A percentile compares a stretch with the other conserved stretches of the same genome.
These are phyloP conservation scores for Ceratobasidium sp. DNA, from an alignment of 1,284 basidiomycete species.

Conservation along the genomic window DNA sequence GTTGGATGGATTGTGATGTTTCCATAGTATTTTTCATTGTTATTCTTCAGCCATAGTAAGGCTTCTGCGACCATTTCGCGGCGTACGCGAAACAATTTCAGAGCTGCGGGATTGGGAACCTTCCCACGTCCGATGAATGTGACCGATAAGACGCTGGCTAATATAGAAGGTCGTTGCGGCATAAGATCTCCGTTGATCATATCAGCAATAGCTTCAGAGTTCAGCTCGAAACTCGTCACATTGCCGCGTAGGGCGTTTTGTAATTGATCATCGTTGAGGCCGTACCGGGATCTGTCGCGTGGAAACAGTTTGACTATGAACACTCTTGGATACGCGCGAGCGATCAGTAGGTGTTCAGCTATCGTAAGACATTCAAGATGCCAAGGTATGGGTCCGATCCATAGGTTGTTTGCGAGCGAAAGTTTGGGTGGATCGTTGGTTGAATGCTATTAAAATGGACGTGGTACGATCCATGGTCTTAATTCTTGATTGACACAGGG, in stretches of 20 bases:
- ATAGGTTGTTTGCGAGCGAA: conserved; percentile 55
- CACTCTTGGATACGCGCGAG: conserved; percentile 50
- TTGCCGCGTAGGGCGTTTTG: conserved; percentile 55
- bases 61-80: conserved; percentile 50
- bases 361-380: conserved; percentile 52
- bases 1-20: conserved; percentile 16
- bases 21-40: conserved; percentile 35
- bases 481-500: too few species aligned
- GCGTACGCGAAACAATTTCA: conserved; percentile 51
- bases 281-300: conserved; percentile 46
- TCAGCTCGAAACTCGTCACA: conserved; percentile 54
- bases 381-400: conserved; percentile 54
- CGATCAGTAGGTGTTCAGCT: conserved; percentile 53
- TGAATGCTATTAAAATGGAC: not conserved
- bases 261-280: conserved; percentile 42
- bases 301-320: conserved; percentile 56
- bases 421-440: conserved; percentile 46
- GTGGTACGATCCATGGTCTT: too few species aligned
- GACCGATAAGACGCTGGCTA: conserved; percentile 54
- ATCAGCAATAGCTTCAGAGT: conserved; percentile 49
- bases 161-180: conserved; percentile 52
- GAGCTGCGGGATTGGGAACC: conserved; percentile 52
- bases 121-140: conserved; percentile 55
- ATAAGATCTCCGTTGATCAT: conserved; percentile 55
- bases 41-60: conserved; percentile 25